Base-by-base conservation (phyloP, 352 stramenopile genomes). In the Thalassiosira hispida region DNA sequence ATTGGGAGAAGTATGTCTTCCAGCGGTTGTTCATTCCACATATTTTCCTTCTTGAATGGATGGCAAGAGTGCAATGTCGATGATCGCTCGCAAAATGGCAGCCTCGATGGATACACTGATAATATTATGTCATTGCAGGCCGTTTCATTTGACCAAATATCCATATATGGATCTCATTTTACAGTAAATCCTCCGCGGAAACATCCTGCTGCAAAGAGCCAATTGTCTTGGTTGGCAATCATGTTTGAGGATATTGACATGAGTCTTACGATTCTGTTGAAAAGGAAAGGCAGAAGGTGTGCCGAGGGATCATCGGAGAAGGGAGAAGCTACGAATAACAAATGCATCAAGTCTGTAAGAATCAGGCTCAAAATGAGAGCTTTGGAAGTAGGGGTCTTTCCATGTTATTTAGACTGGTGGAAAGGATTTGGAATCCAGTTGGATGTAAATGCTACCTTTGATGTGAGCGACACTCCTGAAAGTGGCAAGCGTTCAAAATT, bases 21-120 rank as follows among this genome's bases (percentile, higher is more conserved):
- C 14, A 72, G 65, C 14, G 66, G 70, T 38, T 60, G 29, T 46
- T 78, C 77, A n/a, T 85, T 85, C 61, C 69, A 65, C 25, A 74
- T 85, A 33, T 79, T 75, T 71, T 79, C 55, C 12, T 81, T 85
- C 47, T 62, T 85, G 49, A 79, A 85, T 59, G 27, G 56, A 25
- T 85, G 42, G 66, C 14, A 72, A 35, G 23, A 72, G 12, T 46
- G 12, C 35, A 47, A 60, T 55, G 42, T 31, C 22, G 20, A 57
- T 22, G 20, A 64, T 63, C 12, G 53, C 29, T 12, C 18, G 7
- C 31, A 44, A 33, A 22, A 67, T 68, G 53, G 29, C 12, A 33
- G 31, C 18, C n/a, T 25, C 42, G 61, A 55, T 44, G 38, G 12
- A 29, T 25, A 51, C 29, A 8, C 35, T 67, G 25, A 66, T 38